phyloP scores from a whole-genome alignment of 495 filamentous ascomycete genomes.

The Neurospora africana region DNA sequence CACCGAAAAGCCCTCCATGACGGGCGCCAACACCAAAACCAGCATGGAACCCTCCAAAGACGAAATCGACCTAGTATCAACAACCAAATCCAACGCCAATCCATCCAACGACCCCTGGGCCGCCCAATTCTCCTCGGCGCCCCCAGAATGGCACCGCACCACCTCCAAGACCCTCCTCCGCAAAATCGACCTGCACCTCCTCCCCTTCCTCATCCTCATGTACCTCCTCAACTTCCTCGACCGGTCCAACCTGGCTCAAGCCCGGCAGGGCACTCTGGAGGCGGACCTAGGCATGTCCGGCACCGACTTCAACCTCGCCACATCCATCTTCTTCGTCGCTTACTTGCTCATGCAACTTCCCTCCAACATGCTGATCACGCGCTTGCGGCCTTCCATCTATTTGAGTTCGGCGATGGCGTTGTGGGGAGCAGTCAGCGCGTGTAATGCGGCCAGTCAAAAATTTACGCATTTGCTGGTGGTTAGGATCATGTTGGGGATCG shows the following conservation, averaged over 20 bases:
- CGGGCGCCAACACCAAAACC: background rate
- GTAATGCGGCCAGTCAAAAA: constrained; percentile 42
- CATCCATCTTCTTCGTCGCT: constrained; percentile 47
- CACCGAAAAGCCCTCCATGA: background rate
- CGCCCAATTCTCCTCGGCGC: accelerated
- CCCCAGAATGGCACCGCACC: constrained; percentile 10
- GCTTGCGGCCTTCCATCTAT: constrained; percentile 39
- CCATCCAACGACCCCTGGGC: background rate
- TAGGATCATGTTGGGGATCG: constrained; percentile 55
- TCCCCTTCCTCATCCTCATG: constrained; percentile 32
- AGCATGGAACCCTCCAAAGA: background rate
- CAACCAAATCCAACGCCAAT: too few relatives aligned
- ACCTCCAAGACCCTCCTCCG: constrained; percentile 20
- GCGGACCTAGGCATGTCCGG: constrained; percentile 34
- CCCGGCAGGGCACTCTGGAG: constrained; percentile 34
- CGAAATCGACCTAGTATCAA: background rate
- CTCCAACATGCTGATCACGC: constrained; percentile 44
- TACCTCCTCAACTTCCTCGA: constrained; percentile 39
- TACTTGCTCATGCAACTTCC: constrained; percentile 48
- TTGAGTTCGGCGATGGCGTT: constrained; percentile 46
- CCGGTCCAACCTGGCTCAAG: constrained; percentile 33
- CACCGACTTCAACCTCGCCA: constrained; percentile 44
- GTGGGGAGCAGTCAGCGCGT: constrained; percentile 52
- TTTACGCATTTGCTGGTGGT: constrained; percentile 46
- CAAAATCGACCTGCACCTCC: constrained; percentile 32